Conservation (phyloP, 83 land plant genomes). For the Larix sibirica region DNA sequence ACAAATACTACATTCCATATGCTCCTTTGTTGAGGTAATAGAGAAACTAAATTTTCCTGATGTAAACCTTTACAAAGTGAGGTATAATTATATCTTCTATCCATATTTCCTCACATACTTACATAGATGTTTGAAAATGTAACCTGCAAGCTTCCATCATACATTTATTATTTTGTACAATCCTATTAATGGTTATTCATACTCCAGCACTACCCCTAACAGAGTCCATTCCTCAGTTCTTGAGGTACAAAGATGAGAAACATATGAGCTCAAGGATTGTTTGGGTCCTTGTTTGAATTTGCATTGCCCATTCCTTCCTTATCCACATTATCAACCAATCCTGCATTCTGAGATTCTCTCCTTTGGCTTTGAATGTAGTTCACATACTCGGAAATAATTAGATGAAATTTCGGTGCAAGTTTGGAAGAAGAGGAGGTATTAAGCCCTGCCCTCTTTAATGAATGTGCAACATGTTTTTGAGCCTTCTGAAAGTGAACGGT, state of each 20-base stretch:
- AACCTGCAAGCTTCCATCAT: not conserved
- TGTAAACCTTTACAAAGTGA: not conserved
- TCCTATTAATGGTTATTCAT: not conserved
- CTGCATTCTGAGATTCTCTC: slow-evolving; percentile 23
- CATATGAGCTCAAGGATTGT: not conserved
- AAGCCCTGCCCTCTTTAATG: slow-evolving; percentile 68
- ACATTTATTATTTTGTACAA: not conserved
- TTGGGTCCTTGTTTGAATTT: not conserved
- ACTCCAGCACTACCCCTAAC: not conserved
- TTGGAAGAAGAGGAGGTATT: slow-evolving; percentile 45
- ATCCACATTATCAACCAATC: not conserved
- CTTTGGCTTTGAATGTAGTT: slow-evolving; percentile 69
- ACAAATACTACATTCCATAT: not conserved
- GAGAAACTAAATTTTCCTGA: not conserved
- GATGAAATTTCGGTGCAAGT: slow-evolving; percentile 65
- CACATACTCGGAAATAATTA: slow-evolving; percentile 70
- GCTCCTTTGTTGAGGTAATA: not conserved
- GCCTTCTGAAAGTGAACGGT: slow-evolving; percentile 56
- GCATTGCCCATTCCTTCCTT: slow-evolving; percentile 1
- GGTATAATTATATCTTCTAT: not conserved
- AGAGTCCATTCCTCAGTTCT: not conserved
- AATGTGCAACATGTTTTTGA: slow-evolving; percentile 53
- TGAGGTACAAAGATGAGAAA: not conserved
- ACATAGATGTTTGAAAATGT: not conserved
- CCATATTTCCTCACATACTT: not conserved